phyloP scores from a whole-genome alignment of 108 stramenopile species.

The Nannochloropsis salina region DNA sequence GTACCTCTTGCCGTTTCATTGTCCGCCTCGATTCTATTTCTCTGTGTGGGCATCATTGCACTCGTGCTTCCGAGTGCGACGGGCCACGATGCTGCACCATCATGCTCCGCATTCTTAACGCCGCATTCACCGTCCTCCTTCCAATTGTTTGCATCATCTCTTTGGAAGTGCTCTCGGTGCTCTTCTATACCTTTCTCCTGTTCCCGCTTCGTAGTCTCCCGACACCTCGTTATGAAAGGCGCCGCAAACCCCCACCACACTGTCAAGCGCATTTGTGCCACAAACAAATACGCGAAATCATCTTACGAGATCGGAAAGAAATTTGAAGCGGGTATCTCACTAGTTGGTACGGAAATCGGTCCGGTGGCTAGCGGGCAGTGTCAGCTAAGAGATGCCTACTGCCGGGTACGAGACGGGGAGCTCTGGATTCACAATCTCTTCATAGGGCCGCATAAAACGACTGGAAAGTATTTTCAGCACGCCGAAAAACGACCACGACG shows the following conservation, averaged over 20 bases:
- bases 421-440: constrained; percentile 8
- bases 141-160: too few species aligned
- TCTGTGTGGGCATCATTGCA: too few species aligned
- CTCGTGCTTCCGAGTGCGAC: too few species aligned
- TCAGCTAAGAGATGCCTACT: constrained; percentile 13
- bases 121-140: too few species aligned
- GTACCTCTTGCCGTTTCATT: too few species aligned
- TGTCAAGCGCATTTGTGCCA: constrained; percentile 3
- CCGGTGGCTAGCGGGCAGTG: neutral
- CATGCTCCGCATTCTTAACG: too few species aligned
- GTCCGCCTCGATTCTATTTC: too few species aligned
- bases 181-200: too few species aligned
- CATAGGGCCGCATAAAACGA: constrained; percentile 14
- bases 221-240: neutral
- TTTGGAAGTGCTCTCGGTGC: too few species aligned
- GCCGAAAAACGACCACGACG: constrained; percentile 3
- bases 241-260: neutral
- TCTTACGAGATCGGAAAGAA: constrained; percentile 12
- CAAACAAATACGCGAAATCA: constrained; percentile 13
- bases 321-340: constrained; percentile 13
- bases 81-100: too few species aligned
- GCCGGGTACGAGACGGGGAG: constrained; percentile 11
- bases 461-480: neutral
- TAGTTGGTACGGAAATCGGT: constrained; percentile 2
- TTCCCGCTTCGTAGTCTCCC: neutral